Evolutionary conservation across 1,284 basidiomycete species (phyloP).

Genomic region (Moesziomyces sp.): DNA sequence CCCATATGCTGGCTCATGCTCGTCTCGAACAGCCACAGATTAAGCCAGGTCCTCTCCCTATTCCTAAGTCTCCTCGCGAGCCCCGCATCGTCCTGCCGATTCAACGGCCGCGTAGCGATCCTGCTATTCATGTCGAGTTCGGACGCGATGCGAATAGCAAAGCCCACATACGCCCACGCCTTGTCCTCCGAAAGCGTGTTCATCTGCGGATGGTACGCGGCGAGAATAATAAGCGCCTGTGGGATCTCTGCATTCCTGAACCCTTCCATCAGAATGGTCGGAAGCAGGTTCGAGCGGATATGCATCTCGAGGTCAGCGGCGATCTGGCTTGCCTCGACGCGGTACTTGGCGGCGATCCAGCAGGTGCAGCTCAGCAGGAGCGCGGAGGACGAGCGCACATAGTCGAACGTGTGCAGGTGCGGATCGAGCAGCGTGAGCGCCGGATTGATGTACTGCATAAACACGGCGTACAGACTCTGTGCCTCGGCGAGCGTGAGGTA

Average conservation of each 20-base stretch:
- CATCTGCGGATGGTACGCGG: constrained; percentile 49
- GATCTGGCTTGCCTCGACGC: constrained; percentile 32
- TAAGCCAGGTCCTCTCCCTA: constrained; percentile 50
- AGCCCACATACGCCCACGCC: constrained; percentile 48
- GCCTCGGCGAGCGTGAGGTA: constrained; percentile 42
- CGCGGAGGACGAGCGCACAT: constrained; percentile 42
- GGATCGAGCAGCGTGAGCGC: constrained; percentile 53
- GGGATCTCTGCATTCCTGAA: constrained; percentile 48
- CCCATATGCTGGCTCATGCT: constrained; percentile 57
- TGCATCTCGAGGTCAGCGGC: constrained; percentile 40
- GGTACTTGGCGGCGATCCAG: constrained; percentile 49
- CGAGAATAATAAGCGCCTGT: constrained; percentile 41
- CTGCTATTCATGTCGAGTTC: constrained; percentile 54
- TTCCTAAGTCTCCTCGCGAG: constrained; percentile 36
- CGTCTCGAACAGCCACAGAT: constrained; percentile 52
- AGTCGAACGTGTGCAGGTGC: constrained; percentile 49
- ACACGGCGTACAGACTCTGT: constrained; percentile 31
- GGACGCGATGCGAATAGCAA: constrained; percentile 49
- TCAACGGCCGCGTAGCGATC: constrained; percentile 19
- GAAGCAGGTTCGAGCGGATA: constrained; percentile 30
- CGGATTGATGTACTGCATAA: constrained; percentile 48
- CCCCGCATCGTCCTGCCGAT: constrained; percentile 26
- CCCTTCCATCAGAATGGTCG: constrained; percentile 46
- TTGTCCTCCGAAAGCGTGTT: constrained; percentile 45
- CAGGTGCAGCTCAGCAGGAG: constrained; percentile 44